Base-by-base conservation (phyloP, 2,329 filamentous ascomycete species). In the Scedosporium boydii region DNA sequence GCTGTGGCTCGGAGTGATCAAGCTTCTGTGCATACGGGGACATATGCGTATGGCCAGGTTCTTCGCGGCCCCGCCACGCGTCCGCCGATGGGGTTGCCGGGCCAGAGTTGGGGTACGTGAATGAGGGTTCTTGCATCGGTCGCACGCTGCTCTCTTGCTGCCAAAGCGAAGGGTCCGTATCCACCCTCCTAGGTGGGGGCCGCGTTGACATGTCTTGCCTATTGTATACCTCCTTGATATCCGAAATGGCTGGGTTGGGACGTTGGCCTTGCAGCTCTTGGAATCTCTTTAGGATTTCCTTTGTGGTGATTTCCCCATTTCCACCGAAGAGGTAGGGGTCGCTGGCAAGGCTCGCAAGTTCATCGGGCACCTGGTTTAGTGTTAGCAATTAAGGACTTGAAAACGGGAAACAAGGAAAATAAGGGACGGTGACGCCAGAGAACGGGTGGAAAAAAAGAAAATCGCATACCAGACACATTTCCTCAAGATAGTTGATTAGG, bases 231-330 rank as follows among this genome's bases (percentile, higher is more conserved):
- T 86, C 80, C 72, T 81, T 76, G 70, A 81, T 76, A 75, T 86
- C 84, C 74, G 79, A 76, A 77, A 83, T 77, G 18, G 62, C 62
- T 3, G 23, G 29, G 7, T 10, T 3, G 78, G 89, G 76, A 76
- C 86, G 76, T 53, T 80, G 77, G 6, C 80, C 79, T 62, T 77
- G 76, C 65, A 95, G 88, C 70, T 96, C 91, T 59, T 92, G 92
- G 75, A 96, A 97, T 63, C 91, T 87, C 73, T 93, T 96, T 60
- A 99, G 82, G 62, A 99, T 98, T 70, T 99, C 95, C 74, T 99
- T 99, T 5, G 93, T 96, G 1, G 93, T 97, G 65, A 97, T 87
- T 64, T 99, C 93, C 56, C 89, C 87, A 66, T 83, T 87, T 70
- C 86, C 89, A 72, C 87, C 91, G 75, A 96, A 93, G 60, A 96